Percentiles rank a stretch among this genome's conserved stretches.
phyloP scores from a whole-genome alignment of 2,329 filamentous ascomycete genomes.

The Stachybotrys echinatus region DNA sequence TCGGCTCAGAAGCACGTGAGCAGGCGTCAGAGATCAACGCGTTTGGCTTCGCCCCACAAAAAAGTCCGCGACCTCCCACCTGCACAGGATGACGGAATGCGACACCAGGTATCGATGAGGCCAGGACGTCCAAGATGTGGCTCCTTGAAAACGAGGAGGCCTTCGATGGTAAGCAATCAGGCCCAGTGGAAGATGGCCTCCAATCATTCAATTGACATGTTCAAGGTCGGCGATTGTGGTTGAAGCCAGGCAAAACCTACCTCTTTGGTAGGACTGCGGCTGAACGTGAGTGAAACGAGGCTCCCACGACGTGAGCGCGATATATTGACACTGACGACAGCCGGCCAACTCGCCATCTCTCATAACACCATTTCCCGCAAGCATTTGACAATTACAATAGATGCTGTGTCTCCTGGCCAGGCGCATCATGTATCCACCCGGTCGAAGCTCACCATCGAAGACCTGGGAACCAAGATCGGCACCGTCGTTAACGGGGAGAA shows the following conservation, averaged over 20 bases:
- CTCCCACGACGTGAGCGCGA: background rate
- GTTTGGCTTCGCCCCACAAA: background rate
- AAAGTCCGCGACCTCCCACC: background rate
- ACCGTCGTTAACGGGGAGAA: constrained; percentile 71
- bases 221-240: constrained; percentile 59
- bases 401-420: constrained; percentile 57
- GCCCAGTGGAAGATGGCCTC: too few relatives aligned
- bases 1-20: background rate
- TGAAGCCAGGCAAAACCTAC: constrained; percentile 79
- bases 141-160: constrained; percentile 55
- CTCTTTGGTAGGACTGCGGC: constrained; percentile 75
- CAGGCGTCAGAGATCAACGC: background rate
- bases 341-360: constrained; percentile 63
- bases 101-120: background rate
- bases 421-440: constrained; percentile 60
- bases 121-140: constrained; percentile 48
- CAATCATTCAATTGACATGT: background rate
- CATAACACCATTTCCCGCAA: constrained; percentile 84
- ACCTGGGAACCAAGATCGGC: constrained; percentile 79
- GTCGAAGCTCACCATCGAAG: constrained; percentile 68
- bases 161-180: constrained; percentile 34
- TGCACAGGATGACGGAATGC: background rate
- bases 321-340: constrained; percentile 29
- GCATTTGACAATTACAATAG: constrained; percentile 75
- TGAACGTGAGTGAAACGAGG: constrained; percentile 45